Evolutionary conservation across 78 protist species (phyloP).

Genomic region (Creolimax fragrantissima): DNA sequence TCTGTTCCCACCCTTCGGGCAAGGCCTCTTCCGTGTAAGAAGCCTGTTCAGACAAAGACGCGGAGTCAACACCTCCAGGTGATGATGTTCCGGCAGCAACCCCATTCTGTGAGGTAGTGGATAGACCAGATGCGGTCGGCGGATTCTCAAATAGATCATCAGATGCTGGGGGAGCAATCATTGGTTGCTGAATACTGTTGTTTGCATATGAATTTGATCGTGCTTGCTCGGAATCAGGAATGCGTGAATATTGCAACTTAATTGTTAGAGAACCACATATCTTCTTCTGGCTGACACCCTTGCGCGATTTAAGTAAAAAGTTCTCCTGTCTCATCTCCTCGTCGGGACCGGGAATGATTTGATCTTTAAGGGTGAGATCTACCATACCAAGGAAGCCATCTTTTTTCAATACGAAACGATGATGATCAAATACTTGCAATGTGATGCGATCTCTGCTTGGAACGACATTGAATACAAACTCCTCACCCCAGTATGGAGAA

Average conservation of each 20-base stretch:
- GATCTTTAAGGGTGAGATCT: background rate
- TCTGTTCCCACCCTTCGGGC: slow-evolving; percentile 39
- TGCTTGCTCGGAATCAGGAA: background rate
- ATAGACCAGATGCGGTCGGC: background rate
- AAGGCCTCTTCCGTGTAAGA: slow-evolving; percentile 6
- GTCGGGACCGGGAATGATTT: background rate
- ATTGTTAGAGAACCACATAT: background rate
- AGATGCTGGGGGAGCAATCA: background rate
- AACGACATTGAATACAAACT: background rate
- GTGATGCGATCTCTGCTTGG: background rate
- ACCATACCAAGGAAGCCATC: background rate
- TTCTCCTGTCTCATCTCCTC: background rate
- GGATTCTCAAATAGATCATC: background rate
- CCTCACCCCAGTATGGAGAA: slow-evolving; percentile 26
- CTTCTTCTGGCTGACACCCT: background rate
- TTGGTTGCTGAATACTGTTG: background rate
- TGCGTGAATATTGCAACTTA: background rate
- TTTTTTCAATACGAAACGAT: background rate
- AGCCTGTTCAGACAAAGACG: background rate
- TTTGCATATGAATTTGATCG: background rate
- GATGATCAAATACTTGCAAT: background rate
- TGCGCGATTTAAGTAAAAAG: background rate
- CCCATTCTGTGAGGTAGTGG: background rate
- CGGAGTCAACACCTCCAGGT: background rate
- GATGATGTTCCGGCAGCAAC: background rate